phyloP scores from a whole-genome alignment of 2,329 filamentous ascomycete genomes.

The Xylariaceae sp. region DNA sequence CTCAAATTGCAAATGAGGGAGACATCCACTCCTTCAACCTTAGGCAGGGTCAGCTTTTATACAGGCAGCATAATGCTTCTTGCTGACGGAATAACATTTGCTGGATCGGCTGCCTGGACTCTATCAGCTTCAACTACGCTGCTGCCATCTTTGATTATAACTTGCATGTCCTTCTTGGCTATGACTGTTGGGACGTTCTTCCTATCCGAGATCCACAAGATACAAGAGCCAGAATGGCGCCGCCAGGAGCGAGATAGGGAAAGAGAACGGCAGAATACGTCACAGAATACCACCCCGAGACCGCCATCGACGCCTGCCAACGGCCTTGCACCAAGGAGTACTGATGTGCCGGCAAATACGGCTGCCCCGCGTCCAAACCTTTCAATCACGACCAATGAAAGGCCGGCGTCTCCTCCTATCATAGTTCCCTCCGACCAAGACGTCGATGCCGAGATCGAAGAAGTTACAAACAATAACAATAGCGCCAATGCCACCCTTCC shows the following conservation, averaged over 20 bases:
- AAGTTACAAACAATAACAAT: constrained; percentile 26
- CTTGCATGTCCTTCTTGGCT: constrained; percentile 49
- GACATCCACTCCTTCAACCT: constrained; percentile 62
- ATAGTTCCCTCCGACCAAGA: constrained; percentile 63
- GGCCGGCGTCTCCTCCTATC: constrained; percentile 38
- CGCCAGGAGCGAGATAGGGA: constrained; percentile 33
- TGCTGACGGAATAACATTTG: constrained; percentile 57
- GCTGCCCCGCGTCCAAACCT: constrained; percentile 18
- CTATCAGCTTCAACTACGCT: constrained; percentile 53
- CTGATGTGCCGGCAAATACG: constrained; percentile 11
- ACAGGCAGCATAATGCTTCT: constrained; percentile 59
- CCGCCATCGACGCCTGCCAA: constrained; percentile 13
- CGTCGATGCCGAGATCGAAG: constrained; percentile 55
- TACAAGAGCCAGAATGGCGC: constrained; percentile 55
- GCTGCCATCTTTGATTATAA: constrained; percentile 52
- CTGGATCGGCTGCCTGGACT: constrained; percentile 51
- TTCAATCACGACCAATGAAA: constrained; percentile 15
- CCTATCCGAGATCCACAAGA: constrained; percentile 54
- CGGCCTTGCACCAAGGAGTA: constrained; percentile 10
- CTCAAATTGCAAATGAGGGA: constrained; percentile 63
- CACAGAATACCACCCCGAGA: constrained; percentile 17
- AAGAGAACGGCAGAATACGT: constrained; percentile 18
- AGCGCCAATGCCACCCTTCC: constrained; percentile 23
- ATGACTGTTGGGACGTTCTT: constrained; percentile 56
- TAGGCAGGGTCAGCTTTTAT: constrained; percentile 62